Base-by-base conservation (phyloP, 139 green algal species). In the Auxenochlorella protothecoides region DNA sequence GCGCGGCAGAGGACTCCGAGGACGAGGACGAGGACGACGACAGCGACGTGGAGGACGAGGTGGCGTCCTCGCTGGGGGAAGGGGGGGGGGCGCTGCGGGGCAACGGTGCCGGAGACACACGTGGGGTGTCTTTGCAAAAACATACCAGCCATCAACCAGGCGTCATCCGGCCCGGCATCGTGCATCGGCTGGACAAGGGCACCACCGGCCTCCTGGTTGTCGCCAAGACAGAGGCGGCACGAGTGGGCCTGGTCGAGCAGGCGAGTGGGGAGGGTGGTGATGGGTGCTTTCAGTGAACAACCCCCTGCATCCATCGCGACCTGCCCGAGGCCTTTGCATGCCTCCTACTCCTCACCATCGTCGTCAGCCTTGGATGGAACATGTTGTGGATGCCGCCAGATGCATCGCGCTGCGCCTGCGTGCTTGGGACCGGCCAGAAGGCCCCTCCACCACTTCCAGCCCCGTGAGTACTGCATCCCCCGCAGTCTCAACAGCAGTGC, bases 121-220 rank as follows among this genome's bases (percentile, higher is more conserved):
- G 0, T 44, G 27, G 27, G 27, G 27, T 44, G 27, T 44, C 27
- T 44, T 1, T 44, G 27, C 27, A 44, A 44, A 44, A 44, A 44
- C 27, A 44, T 44, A 44, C 27, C 27, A 44, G 27, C 27, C 27
- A 62, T 62, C 57, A 62, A 62, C 60, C 66, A 9, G 73, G 16
- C 52, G 66, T 84, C 6, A 68, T 97, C 5, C 82, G 95, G 3
- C 94, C 94, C 0, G 95, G 95, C n/a, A 98, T 99, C 52, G 95
- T 99, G 16, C 95, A 99, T 81, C 81, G 95, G 0, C 72, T 99
- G 9, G 95, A 99, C 83, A 92, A 91, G 72, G 92, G 90, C 71
- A 97, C 92, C 16, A 95, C 86, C 53, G 92, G 92, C 0, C 78
- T 98, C 52, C 71, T 99, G 77, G 93, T 99, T 64, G 84, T 97